Evolutionary conservation across 768 basidiomycete genomes (phyloP).

Genomic region (Collybia nuda): DNA sequence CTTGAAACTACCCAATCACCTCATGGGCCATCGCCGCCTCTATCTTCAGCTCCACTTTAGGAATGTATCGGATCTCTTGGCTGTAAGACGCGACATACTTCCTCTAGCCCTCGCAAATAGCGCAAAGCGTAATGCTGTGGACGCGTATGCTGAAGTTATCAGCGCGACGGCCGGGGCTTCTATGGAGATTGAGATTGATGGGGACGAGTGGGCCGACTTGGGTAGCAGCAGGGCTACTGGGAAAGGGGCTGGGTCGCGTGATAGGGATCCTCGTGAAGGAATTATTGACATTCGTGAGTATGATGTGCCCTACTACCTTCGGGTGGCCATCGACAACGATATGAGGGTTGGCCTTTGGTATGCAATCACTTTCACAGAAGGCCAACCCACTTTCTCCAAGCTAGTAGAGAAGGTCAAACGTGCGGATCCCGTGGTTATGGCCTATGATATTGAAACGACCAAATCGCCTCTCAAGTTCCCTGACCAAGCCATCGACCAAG

Average conservation of each 20-base stretch:
- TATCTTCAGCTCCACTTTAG: constrained; percentile 89
- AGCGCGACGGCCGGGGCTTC: constrained; percentile 69
- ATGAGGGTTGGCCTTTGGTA: constrained; percentile 99
- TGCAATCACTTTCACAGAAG: constrained; percentile 77
- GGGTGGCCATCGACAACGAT: constrained; percentile 99
- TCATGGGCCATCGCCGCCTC: constrained; percentile 90
- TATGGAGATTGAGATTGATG: constrained; percentile 70
- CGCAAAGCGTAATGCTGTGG: constrained; percentile 91
- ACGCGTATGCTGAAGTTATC: constrained; percentile 97
- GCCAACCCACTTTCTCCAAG: constrained; percentile 69
- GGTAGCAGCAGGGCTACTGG: constrained; percentile 32
- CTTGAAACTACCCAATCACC: constrained; percentile 91
- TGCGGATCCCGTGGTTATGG: constrained; percentile 99
- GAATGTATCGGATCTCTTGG: constrained; percentile 89
- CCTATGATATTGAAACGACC: constrained; percentile 97
- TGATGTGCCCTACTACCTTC: constrained; percentile 96
- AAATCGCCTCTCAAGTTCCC: constrained; percentile 99
- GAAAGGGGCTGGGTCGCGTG: constrained; percentile 35
- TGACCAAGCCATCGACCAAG: constrained; percentile 92
- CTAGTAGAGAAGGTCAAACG: constrained; percentile 90
- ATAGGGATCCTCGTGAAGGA: constrained; percentile 85
- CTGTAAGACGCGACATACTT: constrained; percentile 83
- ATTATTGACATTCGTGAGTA: constrained; percentile 95
- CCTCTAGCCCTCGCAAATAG: constrained; percentile 89
- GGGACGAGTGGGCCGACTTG: constrained; percentile 50